Base-by-base conservation (phyloP, 2,329 filamentous ascomycete species). In the Claviceps sp. region DNA sequence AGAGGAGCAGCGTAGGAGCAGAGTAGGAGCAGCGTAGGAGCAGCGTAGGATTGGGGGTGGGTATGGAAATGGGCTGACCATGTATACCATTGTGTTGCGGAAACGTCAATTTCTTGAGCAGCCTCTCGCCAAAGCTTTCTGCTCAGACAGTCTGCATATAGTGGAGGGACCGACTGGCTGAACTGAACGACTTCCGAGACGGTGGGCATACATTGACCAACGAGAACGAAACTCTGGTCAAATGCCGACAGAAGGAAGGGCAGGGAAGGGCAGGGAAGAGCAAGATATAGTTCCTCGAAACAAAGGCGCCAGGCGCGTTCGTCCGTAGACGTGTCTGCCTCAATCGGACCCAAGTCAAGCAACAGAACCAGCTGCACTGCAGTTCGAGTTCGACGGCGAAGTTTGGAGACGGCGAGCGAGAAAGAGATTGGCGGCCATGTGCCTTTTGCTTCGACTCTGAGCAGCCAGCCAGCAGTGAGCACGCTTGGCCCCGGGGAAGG, bases 31-130 rank as follows among this genome's bases (percentile, higher is more conserved):
- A 58, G 51, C 61, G 64, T 63, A 59, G 55, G 59, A 53, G 30
- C 42, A 44, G 42, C 42, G 42, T 44, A 59, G 63, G 64, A 66
- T 63, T 59, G 58, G 55, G 57, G 62, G 64, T 67, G 65, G 65
- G 56, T 64, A 62, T 60, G 56, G 54, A 53, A 65, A 50, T 59
- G 58, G 62, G 61, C 63, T 62, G 64, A 61, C 61, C 57, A 57
- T 59, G 59, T 58, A 34, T 34, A 62, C 48, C 44, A 24, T 43
- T 22, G n/a, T 49, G 16, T 48, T 50, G 30, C 40, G 40, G 40
- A 51, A 42, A 52, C 42, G 42, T 41, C 41, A 5, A 24, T 26
- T 40, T 48, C 34, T 52, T 18, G 11, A 37, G 38, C 6, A 20
- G 44, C 36, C 7, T 26, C 30, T 34, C 30, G 30, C 16, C 9